Conservation (phyloP, 352 stramenopile genomes). For the Pythium guiyangense region DNA sequence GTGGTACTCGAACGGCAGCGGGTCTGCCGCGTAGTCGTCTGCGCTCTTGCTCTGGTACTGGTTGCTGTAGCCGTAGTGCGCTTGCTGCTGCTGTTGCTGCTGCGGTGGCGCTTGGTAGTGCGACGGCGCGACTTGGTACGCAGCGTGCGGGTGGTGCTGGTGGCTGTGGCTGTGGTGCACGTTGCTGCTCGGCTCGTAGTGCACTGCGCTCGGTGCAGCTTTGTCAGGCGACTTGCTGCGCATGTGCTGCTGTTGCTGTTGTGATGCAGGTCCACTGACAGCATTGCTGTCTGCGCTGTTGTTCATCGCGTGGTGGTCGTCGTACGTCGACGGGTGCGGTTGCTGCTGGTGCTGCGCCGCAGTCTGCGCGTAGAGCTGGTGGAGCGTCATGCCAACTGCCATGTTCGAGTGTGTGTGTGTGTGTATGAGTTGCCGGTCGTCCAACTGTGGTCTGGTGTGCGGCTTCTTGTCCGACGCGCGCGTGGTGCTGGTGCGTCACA, state of each 20-base stretch:
- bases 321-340: constrained; percentile 23
- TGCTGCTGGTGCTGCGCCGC: constrained; percentile 1
- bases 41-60: constrained; percentile 17
- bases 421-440: not conserved
- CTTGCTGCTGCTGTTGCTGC: constrained; percentile 16
- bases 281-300: not conserved
- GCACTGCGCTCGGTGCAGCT: constrained; percentile 5
- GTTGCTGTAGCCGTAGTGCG: constrained; percentile 11
- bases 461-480: not conserved
- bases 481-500: not conserved
- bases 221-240: constrained; percentile 3
- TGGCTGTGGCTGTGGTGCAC: constrained; percentile 6
- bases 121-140: constrained; percentile 21
- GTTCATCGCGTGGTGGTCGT: constrained; percentile 12
- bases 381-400: constrained; percentile 67
- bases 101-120: constrained; percentile 16
- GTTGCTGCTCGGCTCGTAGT: constrained; percentile 9
- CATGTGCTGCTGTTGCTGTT: not conserved
- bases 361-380: constrained; percentile 52
- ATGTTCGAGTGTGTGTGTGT: constrained; percentile 17
- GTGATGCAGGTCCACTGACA: not conserved
- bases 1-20: constrained; percentile 76
- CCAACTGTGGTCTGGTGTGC: not conserved
- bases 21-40: constrained; percentile 74
- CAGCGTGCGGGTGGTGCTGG: constrained; percentile 10